A percentile compares a stretch with the other conserved stretches of the same genome.
Evolutionary conservation across 2,329 filamentous ascomycete species (phyloP).

Genomic region (Neofusicoccum cordaticola): DNA sequence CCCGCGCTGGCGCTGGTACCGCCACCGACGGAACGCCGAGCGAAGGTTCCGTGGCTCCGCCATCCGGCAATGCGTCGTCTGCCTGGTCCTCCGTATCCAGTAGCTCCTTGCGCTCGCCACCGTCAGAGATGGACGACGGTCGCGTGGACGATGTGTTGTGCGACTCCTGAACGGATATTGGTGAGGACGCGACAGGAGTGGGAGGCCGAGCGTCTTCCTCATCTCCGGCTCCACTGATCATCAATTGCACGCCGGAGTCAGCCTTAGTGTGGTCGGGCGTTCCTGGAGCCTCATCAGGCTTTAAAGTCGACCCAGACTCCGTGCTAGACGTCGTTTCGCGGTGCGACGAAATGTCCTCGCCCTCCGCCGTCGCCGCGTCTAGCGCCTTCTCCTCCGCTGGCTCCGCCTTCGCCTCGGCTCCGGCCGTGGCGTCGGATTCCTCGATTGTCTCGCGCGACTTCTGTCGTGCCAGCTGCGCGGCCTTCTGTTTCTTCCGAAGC

Average conservation of each 20-base stretch:
- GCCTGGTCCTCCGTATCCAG: conserved; percentile 23
- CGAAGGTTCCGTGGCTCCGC: conserved; percentile 8
- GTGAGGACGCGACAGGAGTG: conserved; percentile 33
- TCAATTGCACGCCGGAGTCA: conserved; percentile 57
- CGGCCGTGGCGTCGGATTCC: conserved; percentile 16
- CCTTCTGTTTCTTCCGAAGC: conserved; percentile 77
- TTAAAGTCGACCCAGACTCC: conserved; percentile 17
- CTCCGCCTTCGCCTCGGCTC: conserved; percentile 19
- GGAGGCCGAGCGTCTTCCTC: conserved; percentile 35
- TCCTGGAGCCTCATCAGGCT: conserved; percentile 8
- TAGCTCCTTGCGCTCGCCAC: conserved; percentile 27
- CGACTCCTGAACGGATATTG: conserved; percentile 37
- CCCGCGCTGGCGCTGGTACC: conserved; percentile 5
- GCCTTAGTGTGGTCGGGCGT: conserved; percentile 37
- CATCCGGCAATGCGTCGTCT: conserved; percentile 5
- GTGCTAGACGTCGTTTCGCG: conserved; percentile 16
- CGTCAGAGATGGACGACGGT: conserved; percentile 39
- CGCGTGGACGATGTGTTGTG: conserved; percentile 37
- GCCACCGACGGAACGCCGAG: conserved; percentile 15
- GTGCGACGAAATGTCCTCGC: background rate
- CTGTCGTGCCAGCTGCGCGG: conserved; percentile 33
- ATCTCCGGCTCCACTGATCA: conserved; percentile 33
- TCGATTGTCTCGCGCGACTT: conserved; percentile 19
- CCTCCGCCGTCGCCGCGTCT: background rate
- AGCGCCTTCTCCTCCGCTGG: conserved; percentile 2